Evolutionary conservation across 75 land plant genomes (phyloP), one percentile per base, ranked within the genome.

Genomic region (Picea glauca): DNA sequence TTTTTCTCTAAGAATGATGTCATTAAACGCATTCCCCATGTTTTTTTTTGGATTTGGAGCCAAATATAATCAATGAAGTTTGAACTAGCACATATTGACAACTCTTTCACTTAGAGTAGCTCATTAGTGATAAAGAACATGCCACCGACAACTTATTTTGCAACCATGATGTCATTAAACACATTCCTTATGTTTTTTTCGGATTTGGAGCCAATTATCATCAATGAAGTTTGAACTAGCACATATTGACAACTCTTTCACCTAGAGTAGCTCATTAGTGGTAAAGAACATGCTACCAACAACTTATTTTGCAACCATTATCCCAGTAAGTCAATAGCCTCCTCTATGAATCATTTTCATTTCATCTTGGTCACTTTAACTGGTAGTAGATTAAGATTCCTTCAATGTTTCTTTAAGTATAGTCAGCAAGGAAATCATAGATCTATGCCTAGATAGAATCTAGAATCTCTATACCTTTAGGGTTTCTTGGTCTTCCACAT

Each of bases 391-490:
- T 58, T 58, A 14, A 9, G 0, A 58, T 14, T 8, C 14, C 14
- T 26, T 26, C 26, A 14, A 58, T 33, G 76, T 3, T 75, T 7
- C 58, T 33, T 56, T 26, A 26, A 26, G 30, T 63, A 14, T 81
- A 81, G 88, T 88, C 80, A 88, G 90, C 0, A 85, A 85, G 85
- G 91, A 90, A 83, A 85, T 90, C 7, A 89, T 87, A 5, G 88
- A 89, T 76, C 79, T 89, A 35, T 87, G 83, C 76, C 78, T 86
- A 26, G 87, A 82, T 43, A 75, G 83, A 12, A 79, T 85, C 76
- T 38, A 81, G 64, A 79, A 82, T 78, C 79, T 83, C 80, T 90
- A 0, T 90, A 91, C 20, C 90, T 90, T 15, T 91, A 90, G 76
- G 92, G 92, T 38, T 90, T 90, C 66, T 72, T 87, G 17, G 88